A percentile compares a stretch with the other conserved stretches of the same genome.
Conservation (phyloP, 208 protist species). For the Leishmania arabica region DNA sequence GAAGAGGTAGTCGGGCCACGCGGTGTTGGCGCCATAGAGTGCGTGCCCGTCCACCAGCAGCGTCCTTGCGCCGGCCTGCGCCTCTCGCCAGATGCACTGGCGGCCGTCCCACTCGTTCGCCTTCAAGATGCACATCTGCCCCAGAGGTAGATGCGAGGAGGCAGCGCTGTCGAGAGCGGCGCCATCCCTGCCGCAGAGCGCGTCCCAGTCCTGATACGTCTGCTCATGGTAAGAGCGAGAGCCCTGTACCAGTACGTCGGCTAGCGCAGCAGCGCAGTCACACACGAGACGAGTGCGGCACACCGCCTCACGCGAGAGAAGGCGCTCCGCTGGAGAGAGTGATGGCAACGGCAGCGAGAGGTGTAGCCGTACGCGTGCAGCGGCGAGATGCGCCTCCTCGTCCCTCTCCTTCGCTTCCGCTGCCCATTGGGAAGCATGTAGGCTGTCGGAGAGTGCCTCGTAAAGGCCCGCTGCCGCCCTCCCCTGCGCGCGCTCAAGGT, state of each 20-base stretch:
- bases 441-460: neutral
- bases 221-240: neutral
- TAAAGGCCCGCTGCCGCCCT: neutral
- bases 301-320: constrained; percentile 24
- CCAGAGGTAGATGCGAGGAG: constrained; percentile 5
- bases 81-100: constrained; percentile 16
- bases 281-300: constrained; percentile 2
- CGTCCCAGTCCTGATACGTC: neutral
- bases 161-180: neutral
- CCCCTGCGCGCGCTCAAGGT: neutral
- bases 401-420: neutral
- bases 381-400: neutral
- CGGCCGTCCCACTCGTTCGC: constrained; percentile 26
- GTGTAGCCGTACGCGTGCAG: neutral
- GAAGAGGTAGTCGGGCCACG: constrained; percentile 35
- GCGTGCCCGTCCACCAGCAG: constrained; percentile 7
- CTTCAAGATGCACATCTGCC: constrained; percentile 6
- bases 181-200: neutral
- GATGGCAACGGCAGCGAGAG: constrained; percentile 1
- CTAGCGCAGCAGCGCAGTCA: neutral
- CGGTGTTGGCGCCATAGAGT: constrained; percentile 4
- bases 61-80: neutral
- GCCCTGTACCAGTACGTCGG: neutral
- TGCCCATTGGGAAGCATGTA: neutral
- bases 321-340: constrained; percentile 13